Evolutionary conservation across 176 grass and related monocot species (phyloP).

Genomic region (Eremochloa ophiuroides): DNA sequence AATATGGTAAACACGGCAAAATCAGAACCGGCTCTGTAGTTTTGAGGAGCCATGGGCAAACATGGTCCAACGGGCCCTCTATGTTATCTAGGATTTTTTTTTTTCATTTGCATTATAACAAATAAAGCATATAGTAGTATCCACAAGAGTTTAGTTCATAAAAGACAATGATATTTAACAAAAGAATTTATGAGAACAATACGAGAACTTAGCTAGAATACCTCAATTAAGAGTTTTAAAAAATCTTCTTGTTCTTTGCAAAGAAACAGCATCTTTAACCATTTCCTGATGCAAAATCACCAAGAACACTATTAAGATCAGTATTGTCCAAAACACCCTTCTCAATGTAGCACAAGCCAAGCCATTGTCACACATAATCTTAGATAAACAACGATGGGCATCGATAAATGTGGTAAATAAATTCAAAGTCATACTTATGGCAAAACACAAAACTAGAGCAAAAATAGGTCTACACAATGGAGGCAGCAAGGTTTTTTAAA

Average conservation of each 20-base stretch:
- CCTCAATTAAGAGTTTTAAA: not conserved
- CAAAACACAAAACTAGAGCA: not conserved
- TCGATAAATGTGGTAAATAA: not conserved
- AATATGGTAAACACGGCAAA: not conserved
- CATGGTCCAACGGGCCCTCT: not conserved
- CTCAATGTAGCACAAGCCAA: not conserved
- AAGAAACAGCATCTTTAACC: not conserved
- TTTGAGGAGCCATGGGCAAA: not conserved
- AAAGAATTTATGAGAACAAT: no score
- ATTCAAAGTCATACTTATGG: not conserved
- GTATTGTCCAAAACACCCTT: no score
- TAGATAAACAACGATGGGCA: not conserved
- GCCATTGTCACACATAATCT: not conserved
- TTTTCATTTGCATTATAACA: not conserved
- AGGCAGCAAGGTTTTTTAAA: no score
- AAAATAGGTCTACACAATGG: not conserved
- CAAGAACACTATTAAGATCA: not conserved
- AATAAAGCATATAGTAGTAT: not conserved
- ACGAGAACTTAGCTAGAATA: no score
- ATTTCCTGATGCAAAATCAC: not conserved
- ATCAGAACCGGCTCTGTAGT: accelerated
- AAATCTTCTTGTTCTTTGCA: not conserved
- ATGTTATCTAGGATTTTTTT: not conserved
- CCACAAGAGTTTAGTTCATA: no score
- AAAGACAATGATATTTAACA: no score